phyloP scores from a whole-genome alignment of 305 asterid genomes.

The Fraxinus albicans region DNA sequence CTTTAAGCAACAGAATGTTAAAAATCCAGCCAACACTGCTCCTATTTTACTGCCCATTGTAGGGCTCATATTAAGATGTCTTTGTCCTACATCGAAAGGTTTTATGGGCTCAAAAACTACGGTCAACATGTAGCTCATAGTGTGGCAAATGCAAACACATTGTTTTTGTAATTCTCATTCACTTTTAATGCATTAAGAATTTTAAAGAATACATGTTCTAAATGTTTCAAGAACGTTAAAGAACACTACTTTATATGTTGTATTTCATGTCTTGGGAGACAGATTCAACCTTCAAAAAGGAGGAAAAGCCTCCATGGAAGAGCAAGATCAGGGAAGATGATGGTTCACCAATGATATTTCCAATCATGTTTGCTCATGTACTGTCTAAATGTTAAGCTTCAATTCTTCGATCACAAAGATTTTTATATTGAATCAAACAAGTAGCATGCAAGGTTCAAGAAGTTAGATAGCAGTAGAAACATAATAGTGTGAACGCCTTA shows the following conservation, averaged over 20 bases:
- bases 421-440: not conserved
- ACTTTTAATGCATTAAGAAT: not conserved
- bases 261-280: not conserved
- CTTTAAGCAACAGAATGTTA: not conserved
- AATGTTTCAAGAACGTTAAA: not conserved
- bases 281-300: not conserved
- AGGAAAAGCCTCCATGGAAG: not conserved
- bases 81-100: not conserved
- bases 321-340: not conserved
- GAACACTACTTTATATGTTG: not conserved
- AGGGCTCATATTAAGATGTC: not conserved
- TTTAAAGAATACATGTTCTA: not conserved
- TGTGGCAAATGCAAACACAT: not conserved
- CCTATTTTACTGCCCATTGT: not conserved
- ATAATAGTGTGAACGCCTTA: not conserved
- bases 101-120: not conserved
- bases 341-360: not conserved
- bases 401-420: not conserved
- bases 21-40: not conserved
- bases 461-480: not conserved
- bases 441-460: not conserved
- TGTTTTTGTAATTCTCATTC: not conserved
- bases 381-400: not conserved
- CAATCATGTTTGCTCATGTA: not conserved
- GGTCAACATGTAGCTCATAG: not conserved